These are phyloP conservation scores for Aspergillus incahuasiensis DNA, from an alignment of 495 filamentous ascomycete species.

Conservation along the genomic window DNA sequence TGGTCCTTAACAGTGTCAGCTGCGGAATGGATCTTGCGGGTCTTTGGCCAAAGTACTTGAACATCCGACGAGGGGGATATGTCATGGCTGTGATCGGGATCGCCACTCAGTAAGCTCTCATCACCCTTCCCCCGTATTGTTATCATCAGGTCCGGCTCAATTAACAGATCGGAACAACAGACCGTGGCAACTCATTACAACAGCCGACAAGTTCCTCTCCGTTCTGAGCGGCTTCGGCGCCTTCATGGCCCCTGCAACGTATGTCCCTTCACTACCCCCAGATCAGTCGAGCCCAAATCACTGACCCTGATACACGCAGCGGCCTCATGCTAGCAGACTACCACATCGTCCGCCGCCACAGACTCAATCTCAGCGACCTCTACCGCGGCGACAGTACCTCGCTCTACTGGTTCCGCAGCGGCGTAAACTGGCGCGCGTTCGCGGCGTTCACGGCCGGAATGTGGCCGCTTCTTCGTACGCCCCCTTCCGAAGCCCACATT, in stretches of 20 bases:
- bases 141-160: neutral
- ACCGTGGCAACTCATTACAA: conserved; percentile 8
- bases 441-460: conserved; percentile 3
- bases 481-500: neutral
- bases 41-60: conserved; percentile 4
- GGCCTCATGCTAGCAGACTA: conserved; percentile 9
- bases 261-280: neutral
- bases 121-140: neutral
- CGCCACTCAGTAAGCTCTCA: conserved; percentile 4
- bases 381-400: neutral
- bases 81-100: conserved; percentile 8
- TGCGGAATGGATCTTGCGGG: conserved; percentile 6
- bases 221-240: conserved; percentile 8
- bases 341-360: neutral
- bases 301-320: neutral
- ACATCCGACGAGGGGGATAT: conserved; percentile 3
- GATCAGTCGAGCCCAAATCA: no score
- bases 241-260: conserved; percentile 10
- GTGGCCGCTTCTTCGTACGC: conserved; percentile 10
- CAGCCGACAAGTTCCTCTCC: conserved; percentile 8
- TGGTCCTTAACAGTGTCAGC: conserved; percentile 1
- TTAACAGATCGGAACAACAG: neutral
- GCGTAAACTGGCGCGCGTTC: conserved; percentile 8
- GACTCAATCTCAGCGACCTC: neutral
- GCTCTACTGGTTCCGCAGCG: conserved; percentile 7